phyloP scores from a whole-genome alignment of 371 early-diverging fungal genomes.

The Gilbertella persicaria region DNA sequence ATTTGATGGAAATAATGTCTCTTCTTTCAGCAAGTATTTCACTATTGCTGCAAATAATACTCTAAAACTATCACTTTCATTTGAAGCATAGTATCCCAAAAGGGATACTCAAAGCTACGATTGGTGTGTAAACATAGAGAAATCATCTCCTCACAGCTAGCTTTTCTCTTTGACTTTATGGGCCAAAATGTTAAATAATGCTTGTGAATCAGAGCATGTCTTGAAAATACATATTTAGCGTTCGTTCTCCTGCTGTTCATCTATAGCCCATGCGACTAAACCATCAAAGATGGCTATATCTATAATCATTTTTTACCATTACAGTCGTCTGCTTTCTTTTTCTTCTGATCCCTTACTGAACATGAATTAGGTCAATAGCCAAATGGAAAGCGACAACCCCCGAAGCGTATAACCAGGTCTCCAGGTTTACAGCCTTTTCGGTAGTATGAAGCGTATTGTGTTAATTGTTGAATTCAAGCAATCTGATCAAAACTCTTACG shows the following conservation, averaged over 20 bases:
- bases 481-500: conserved; percentile 6
- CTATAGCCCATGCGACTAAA: conserved; percentile 3
- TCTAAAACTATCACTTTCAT: not conserved
- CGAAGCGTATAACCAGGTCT: conserved; percentile 11
- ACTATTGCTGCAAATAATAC: conserved; percentile 1
- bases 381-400: not conserved
- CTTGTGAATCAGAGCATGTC: not conserved
- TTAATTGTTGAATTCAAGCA: conserved; percentile 19
- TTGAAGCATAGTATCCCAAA: not conserved
- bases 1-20: not conserved
- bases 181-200: not conserved
- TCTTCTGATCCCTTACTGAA: conserved; percentile 1
- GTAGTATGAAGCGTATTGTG: conserved; percentile 4
- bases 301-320: conserved; percentile 4
- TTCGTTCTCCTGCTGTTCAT: conserved; percentile 3
- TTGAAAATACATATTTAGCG: not conserved
- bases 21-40: conserved; percentile 4
- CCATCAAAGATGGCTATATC: conserved; percentile 4
- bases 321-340: not conserved
- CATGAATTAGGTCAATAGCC: conserved; percentile 20
- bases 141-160: not conserved
- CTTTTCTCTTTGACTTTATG: not conserved
- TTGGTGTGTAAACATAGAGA: too few species aligned
- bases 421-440: conserved; percentile 11
- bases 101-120: conserved; percentile 1